phyloP scores from a whole-genome alignment of 75 land plant species.

The Sequoia sempervirens region DNA sequence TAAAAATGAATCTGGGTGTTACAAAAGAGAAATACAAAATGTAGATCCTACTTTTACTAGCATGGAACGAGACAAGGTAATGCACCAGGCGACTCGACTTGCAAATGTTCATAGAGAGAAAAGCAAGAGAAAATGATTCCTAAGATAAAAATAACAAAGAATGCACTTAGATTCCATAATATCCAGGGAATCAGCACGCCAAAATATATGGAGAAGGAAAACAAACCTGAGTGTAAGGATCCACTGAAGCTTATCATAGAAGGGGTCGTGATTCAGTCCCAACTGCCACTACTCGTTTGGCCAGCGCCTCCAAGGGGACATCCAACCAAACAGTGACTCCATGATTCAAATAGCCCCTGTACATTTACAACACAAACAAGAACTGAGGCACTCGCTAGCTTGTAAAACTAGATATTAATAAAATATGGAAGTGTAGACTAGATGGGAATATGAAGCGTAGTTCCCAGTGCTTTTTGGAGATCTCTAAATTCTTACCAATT shows the following conservation, averaged over 20 bases:
- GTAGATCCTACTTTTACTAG: no score
- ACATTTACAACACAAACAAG: background rate
- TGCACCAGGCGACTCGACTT: no score
- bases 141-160: background rate
- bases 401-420: background rate
- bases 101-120: no score
- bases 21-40: no score
- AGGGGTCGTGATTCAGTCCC: constrained; percentile 82
- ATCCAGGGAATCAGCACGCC: background rate
- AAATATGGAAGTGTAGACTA: background rate
- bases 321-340: constrained; percentile 86
- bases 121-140: background rate
- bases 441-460: background rate
- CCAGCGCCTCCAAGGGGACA: constrained; percentile 89
- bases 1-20: no score
- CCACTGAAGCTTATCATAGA: constrained; percentile 50
- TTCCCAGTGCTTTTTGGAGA: background rate
- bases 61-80: no score
- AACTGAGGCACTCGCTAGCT: background rate
- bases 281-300: constrained; percentile 64
- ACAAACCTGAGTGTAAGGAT: constrained; percentile 58
- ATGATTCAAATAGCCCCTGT: constrained; percentile 70
- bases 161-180: background rate
- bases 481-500: constrained; percentile 40
- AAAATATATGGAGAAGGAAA: background rate